Evolutionary conservation across 1,284 basidiomycete genomes (phyloP), one percentile per base, ranked within the genome.

Genomic region (Pascua guehoae): DNA sequence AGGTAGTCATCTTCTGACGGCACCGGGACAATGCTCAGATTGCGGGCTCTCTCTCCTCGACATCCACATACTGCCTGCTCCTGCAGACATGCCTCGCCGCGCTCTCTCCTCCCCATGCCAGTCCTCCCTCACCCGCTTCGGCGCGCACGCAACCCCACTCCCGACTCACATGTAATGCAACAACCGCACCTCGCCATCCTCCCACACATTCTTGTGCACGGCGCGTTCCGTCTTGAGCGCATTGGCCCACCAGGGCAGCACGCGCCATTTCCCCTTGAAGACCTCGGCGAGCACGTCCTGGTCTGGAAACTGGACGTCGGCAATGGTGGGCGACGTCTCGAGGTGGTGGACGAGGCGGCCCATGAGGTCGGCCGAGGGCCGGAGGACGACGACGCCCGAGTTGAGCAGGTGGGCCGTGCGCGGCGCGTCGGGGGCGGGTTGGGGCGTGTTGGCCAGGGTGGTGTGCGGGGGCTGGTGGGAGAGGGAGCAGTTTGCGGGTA

Each of bases 221-320:
- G 72, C 56, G 54, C 77, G 47, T 32, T 79, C 62, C 44, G 79
- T 80, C 62, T 81, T 79, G 59, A 81, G 71, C 2, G 79, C 78
- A 56, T 81, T 81, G 57, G 73, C 76, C 63, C 72, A 73, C 77
- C 79, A 81, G 0, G 79, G 77, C 14, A 81, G 61, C 8, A 75
- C 74, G 47, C 67, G 60, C 71, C 78, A 80, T 50, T 63, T 62
- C 12, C 86, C 88, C 51, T 80, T 76, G 79, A 94, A 97, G 68
- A 86, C 85, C 39, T 84, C 84, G 1, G 91, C 84, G 38, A 98
- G 83, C 24, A 96, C 82, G 68, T 98, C 94, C 76, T 98, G 94
- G 73, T 98, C 94, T 0, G 92, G 87, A 75, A 98, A 98, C 42
- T 81, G 81, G 78, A 87, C 94, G 1, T 81, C 81, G 5, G 84